Conservation (phyloP, 768 basidiomycete genomes). For the Boletales sp. region DNA sequence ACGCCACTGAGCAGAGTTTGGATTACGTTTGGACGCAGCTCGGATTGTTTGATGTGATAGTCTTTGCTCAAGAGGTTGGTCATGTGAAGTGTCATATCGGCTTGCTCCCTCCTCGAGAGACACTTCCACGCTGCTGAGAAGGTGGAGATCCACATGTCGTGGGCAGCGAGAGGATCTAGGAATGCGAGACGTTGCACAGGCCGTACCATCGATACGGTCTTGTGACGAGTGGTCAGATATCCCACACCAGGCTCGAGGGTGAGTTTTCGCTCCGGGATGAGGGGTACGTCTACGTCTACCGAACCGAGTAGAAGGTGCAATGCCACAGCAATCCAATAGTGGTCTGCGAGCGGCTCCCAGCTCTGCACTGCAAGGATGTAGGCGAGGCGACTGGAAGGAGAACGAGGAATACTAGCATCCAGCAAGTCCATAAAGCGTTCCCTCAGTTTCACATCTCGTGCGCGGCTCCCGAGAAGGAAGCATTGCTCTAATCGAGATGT, state of each 20-base stretch:
- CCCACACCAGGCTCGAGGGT: constrained; percentile 27
- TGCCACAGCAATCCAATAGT: constrained; percentile 93
- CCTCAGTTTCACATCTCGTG: constrained; percentile 72
- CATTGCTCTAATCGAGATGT: constrained; percentile 91
- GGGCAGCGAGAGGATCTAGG: constrained; percentile 71
- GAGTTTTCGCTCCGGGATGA: constrained; percentile 41
- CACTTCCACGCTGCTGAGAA: constrained; percentile 87
- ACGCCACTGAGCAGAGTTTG: constrained; percentile 85
- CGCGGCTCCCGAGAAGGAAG: constrained; percentile 88
- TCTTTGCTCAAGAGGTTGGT: constrained; percentile 89
- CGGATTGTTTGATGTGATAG: constrained; percentile 86
- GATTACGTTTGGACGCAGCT: constrained; percentile 86
- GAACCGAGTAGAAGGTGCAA: constrained; percentile 85
- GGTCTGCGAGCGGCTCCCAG: constrained; percentile 90
- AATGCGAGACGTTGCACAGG: constrained; percentile 82
- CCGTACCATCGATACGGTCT: constrained; percentile 53
- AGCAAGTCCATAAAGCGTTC: constrained; percentile 87
- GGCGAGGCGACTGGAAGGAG: constrained; percentile 74
- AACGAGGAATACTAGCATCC: constrained; percentile 83
- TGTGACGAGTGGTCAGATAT: constrained; percentile 44
- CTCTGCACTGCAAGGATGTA: constrained; percentile 91
- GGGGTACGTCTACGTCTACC: constrained; percentile 43
- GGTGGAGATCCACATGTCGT: constrained; percentile 81
- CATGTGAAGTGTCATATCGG: constrained; percentile 84
- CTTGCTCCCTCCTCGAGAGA: constrained; percentile 83